Evolutionary conservation across 2,329 filamentous ascomycete genomes (phyloP).

Genomic region (Talaromyces verruculosus): DNA sequence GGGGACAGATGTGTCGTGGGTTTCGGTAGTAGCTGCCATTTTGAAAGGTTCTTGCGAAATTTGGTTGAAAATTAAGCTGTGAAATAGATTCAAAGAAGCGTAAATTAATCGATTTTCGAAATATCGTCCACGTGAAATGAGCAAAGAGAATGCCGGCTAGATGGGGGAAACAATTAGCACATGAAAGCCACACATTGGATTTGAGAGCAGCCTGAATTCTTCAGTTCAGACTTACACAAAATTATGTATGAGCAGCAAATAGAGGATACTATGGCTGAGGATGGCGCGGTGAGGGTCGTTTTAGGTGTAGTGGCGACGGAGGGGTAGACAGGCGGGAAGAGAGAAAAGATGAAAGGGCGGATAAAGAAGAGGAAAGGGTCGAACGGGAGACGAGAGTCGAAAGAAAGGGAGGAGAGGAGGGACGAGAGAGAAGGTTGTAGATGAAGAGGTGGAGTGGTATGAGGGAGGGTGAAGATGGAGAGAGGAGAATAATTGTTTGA

Average conservation of each 20-base stretch:
- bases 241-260: slow-evolving; percentile 8
- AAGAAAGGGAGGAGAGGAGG: slow-evolving; percentile 25
- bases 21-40: slow-evolving; percentile 64
- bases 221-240: slow-evolving; percentile 22
- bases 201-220: slow-evolving; percentile 22
- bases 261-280: slow-evolving; percentile 14
- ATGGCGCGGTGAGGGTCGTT: slow-evolving; percentile 6
- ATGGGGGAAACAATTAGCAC: not conserved
- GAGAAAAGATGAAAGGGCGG: slow-evolving; percentile 23
- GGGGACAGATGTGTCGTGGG: slow-evolving; percentile 54
- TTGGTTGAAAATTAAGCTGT: not conserved
- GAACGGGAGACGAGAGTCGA: slow-evolving; percentile 19
- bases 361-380: slow-evolving; percentile 24
- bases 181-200: slow-evolving; percentile 7
- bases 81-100: slow-evolving; percentile 5
- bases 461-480: slow-evolving; percentile 24
- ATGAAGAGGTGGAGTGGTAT: slow-evolving; percentile 23
- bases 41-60: not conserved
- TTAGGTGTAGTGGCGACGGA: slow-evolving; percentile 23
- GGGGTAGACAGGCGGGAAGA: slow-evolving; percentile 25
- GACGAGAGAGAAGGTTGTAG: slow-evolving; percentile 24
- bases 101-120: not conserved
- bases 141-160: slow-evolving; percentile 7
- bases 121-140: slow-evolving; percentile 5
- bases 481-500: slow-evolving; percentile 5